These are phyloP conservation scores for Apiospora arundinis DNA, from an alignment of 2,329 filamentous ascomycete genomes.

Conservation along the genomic window DNA sequence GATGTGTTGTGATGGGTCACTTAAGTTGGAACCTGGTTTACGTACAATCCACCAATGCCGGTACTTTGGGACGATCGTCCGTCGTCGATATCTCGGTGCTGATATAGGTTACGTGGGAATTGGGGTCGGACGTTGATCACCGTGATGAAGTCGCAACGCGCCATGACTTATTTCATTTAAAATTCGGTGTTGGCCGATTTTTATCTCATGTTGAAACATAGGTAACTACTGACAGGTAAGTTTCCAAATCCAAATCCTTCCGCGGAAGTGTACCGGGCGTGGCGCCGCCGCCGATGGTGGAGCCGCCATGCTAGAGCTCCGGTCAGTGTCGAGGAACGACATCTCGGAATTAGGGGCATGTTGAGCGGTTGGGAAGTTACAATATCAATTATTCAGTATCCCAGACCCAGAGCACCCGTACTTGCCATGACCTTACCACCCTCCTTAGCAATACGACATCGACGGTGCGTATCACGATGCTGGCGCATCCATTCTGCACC, in stretches of 20 bases:
- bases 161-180: background rate
- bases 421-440: background rate
- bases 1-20: constrained; percentile 1
- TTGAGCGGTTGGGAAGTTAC: background rate
- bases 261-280: background rate
- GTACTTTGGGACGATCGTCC: constrained; percentile 6
- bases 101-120: constrained; percentile 11
- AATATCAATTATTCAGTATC: background rate
- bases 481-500: background rate
- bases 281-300: background rate
- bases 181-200: background rate
- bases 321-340: background rate
- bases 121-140: background rate
- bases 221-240: background rate
- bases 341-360: background rate
- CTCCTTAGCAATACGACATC: constrained; percentile 1
- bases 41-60: background rate
- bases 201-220: constrained; percentile 2
- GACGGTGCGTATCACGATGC: constrained; percentile 14
- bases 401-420: background rate
- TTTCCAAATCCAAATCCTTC: background rate
- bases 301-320: background rate
- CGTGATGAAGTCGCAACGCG: constrained; percentile 13
- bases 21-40: background rate
- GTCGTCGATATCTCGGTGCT: background rate